Conservation (phyloP, 495 filamentous ascomycete species). For the Coniosporium apollinis region DNA sequence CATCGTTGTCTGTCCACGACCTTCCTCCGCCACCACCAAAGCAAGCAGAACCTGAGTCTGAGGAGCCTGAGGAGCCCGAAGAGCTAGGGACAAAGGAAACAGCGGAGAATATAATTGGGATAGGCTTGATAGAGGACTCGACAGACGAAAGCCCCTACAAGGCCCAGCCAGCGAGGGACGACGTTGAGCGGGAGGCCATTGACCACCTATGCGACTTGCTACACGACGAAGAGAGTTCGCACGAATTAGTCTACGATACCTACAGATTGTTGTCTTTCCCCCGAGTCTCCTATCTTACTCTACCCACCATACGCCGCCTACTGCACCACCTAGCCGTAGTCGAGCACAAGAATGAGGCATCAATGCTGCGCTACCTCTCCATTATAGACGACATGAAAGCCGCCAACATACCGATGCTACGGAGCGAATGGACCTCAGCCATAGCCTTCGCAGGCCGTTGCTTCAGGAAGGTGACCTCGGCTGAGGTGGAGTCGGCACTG, state of each 20-base stretch:
- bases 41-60: background rate
- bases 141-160: constrained; percentile 8
- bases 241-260: constrained; percentile 37
- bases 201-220: background rate
- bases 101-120: too few species aligned
- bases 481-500: constrained; percentile 55
- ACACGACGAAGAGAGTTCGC: constrained; percentile 17
- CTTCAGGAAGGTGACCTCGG: constrained; percentile 39
- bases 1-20: background rate
- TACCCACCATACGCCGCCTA: constrained; percentile 41
- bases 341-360: constrained; percentile 34
- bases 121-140: too few species aligned
- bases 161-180: constrained; percentile 6
- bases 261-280: constrained; percentile 48
- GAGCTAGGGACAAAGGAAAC: too few species aligned
- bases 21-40: background rate
- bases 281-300: constrained; percentile 45
- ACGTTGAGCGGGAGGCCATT: background rate
- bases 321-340: constrained; percentile 50
- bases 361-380: constrained; percentile 67
- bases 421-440: constrained; percentile 63
- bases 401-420: constrained; percentile 43
- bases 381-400: constrained; percentile 69
- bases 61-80: too few species aligned
- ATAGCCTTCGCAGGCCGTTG: constrained; percentile 62